Base-by-base conservation (phyloP, 2,329 filamentous ascomycete species). In the Fusarium miscanthi region DNA sequence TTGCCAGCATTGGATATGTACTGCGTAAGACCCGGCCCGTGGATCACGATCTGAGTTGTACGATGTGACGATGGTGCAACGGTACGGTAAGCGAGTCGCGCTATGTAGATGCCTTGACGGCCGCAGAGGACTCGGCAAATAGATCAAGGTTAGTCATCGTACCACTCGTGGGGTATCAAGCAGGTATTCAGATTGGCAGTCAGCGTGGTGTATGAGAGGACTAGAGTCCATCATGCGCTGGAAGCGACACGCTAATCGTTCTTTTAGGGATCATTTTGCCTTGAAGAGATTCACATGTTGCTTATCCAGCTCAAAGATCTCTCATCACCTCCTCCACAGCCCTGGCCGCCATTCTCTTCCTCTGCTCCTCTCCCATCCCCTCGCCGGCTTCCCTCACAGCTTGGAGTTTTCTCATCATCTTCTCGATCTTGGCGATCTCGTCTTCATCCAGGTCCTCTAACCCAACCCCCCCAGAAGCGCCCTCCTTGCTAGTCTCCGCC, bases 261-360 rank as follows among this genome's bases (percentile, higher is more conserved):
- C 19, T 56, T 49, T 27, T 6, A 33, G 27, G 25, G 37, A 27
- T 31, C 37, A 33, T 23, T 8, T 30, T 37, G 23, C 51, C 23
- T 30, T 27, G 27, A n/a, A 17, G 14, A 37, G 35, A 10, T 35
- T 43, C 38, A 13, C 25, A 27, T 27, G 13, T 21, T 9, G 5
- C 14, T 16, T 37, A n/a, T 17, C 9, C 27, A 30, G 45, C 19
- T 60, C 60, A 88, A 35, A 90, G 69, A 52, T 90, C 87, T 74
- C 85, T 88, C 89, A 92, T 91, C 37, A 92, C 87, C 75, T 92
- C 89, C 17, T 84, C 85, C 6, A 92, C 89, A 1, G 89, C 89
- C 74, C 87, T 87, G 27, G 87, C 87, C 6, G 90, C 90, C 81
- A 91, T 84, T 68, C 84, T 85, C 78, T 85, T 88, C 73, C 89